Evolutionary conservation across 2,329 filamentous ascomycete genomes (phyloP), one percentile per base, ranked within the genome.

Genomic region (Epichloe glyceriae): DNA sequence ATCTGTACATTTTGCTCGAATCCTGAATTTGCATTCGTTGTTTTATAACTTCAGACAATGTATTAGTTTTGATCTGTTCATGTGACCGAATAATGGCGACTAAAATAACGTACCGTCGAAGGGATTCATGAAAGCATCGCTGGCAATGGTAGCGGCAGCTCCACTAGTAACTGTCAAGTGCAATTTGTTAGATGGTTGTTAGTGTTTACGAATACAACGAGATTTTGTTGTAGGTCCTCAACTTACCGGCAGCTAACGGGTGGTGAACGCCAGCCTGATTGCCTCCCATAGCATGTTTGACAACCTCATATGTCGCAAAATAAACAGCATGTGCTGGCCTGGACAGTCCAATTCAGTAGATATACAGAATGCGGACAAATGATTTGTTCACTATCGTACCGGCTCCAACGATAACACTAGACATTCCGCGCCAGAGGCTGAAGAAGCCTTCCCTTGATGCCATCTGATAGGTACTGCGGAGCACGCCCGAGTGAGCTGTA

Each of bases 11-110:
- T 59, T 79, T 80, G 58, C 83, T 82, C n/a, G 91, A 97, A 62
- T 93, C 86, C 66, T 95, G 88, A 53, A 98, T 86, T 69, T 98
- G 93, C 93, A 98, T 98, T 61, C 93, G 87, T 69, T 98, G 93
- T 72, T 98, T 98, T 74, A 98, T 95, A 55, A 98, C 93, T 96
- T 62, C 33, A 8, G 35, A 22, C 7, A 14, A 10, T 22, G 14
- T 30, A 37, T 53, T 37, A 51, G 46, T 45, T 15, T 14, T 39
- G 7, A 14, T 15, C 4, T 26, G 8, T 3, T 39, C n/a, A 30
- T 35, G n/a, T 17, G 30, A 39, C 17, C 7, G 17, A 15, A 11
- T 15, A 10, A 22, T 38, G 7, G 26, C 5, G 19, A 33, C 11
- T 3, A 19, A 4, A 5, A 5, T n/a, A 12, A 20, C 80, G 62